Evolutionary conservation across 108 stramenopile genomes (phyloP), one percentile per base, ranked within the genome.

Genomic region (Cyclotella atomus): DNA sequence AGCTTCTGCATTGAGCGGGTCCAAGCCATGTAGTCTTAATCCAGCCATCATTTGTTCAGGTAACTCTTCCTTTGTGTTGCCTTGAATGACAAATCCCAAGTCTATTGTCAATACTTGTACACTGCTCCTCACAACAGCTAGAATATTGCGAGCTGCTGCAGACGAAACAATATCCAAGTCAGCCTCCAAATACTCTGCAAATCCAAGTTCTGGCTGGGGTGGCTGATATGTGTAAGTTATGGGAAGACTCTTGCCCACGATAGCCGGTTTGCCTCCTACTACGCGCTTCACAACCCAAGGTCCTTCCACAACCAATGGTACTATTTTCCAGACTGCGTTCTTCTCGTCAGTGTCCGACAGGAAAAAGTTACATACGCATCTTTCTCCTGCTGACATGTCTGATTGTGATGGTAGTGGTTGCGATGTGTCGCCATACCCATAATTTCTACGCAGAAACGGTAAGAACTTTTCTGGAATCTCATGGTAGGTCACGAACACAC

Each of bases 41-140:
- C 89, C 95, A 17, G 84, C 65, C 82, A 93, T 69, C 87, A 95
- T 91, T 59, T 87, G 89, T 68, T 95, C 95, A 7, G 92, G 95
- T 54, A 95, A 71, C 68, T 95, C 90, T 36, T 93, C 91, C 17
- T 41, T 45, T 7, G 47, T 65, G 53, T 87, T 88, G 7, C 88
- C 92, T 68, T 95, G 91, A 10, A 93, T 68, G 54, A 93, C 90
- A 76, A 89, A 93, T 10, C 91, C 95, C 16, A 95, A 65, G 67
- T 95, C 92, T 52, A 95, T 76, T 14, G 91, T 91, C 59, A 95
- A 65, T 29, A 74, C 70, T 64, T 91, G 84, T n/a, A 92, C 91
- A 61, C 89, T 89, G 47, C 85, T 83, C 33, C 88, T 68, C 12
- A 85, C 87, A 8, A 91, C 82, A 20, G 92, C 87, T 47, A 95